Conservation (phyloP, 2,329 filamentous ascomycete genomes). For the Trichophaea hybrida region DNA sequence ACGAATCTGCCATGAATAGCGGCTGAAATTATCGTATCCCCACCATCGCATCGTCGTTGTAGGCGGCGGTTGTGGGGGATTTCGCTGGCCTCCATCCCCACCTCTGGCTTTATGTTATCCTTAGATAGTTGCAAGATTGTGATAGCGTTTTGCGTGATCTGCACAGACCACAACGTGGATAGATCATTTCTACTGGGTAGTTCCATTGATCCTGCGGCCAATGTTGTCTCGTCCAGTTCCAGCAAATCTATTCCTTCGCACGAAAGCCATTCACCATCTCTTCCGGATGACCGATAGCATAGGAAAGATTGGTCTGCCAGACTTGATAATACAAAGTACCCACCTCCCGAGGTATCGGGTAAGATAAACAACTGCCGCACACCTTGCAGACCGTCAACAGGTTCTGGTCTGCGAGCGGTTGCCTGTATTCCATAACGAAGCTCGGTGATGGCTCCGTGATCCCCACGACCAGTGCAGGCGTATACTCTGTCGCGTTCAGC, state of each 20-base stretch:
- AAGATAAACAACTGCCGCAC: slow-evolving; percentile 36
- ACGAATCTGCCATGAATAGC: slow-evolving; percentile 14
- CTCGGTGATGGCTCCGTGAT: slow-evolving; percentile 50
- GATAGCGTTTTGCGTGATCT: slow-evolving; percentile 19
- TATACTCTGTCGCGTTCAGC: slow-evolving; percentile 39
- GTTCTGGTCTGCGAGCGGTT: slow-evolving; percentile 38
- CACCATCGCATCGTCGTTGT: slow-evolving; percentile 14
- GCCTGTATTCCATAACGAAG: slow-evolving; percentile 56
- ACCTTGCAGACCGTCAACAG: slow-evolving; percentile 31
- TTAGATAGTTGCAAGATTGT: slow-evolving; percentile 13
- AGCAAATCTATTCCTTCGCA: slow-evolving; percentile 32
- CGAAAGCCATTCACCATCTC: slow-evolving; percentile 24
- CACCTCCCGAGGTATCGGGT: slow-evolving; percentile 28
- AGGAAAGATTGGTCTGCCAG: slow-evolving; percentile 29
- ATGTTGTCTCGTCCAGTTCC: slow-evolving; percentile 33
- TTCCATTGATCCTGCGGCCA: slow-evolving; percentile 31
- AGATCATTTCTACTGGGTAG: neutral
- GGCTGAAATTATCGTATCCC: slow-evolving; percentile 20
- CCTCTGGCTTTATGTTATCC: slow-evolving; percentile 5
- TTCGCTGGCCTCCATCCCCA: neutral
- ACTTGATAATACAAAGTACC: slow-evolving; percentile 33
- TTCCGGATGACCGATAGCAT: slow-evolving; percentile 14
- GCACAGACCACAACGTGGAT: slow-evolving; percentile 10
- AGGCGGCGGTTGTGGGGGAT: neutral
- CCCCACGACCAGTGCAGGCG: slow-evolving; percentile 49